Evolutionary conservation across 2,329 filamentous ascomycete genomes (phyloP).

Genomic region (Biscogniauxia marginata): DNA sequence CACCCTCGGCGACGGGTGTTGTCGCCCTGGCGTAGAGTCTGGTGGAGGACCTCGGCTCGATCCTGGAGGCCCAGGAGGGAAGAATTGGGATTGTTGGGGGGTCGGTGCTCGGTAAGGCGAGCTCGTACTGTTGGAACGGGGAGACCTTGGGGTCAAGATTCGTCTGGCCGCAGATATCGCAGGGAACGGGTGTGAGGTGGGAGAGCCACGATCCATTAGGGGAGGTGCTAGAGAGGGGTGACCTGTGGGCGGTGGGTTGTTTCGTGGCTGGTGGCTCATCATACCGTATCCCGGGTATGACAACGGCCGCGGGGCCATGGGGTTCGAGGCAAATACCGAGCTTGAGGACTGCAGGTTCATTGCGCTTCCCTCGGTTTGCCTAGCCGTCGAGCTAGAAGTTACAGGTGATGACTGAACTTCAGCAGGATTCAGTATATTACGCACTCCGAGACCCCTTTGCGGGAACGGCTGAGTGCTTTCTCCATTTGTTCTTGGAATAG

Average conservation of each 20-base stretch:
- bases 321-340: constrained; percentile 24
- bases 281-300: constrained; percentile 22
- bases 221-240: constrained; percentile 26
- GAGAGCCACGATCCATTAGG: constrained; percentile 32
- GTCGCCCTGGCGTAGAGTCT: constrained; percentile 19
- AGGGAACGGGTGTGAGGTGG: constrained; percentile 30
- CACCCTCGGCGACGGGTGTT: constrained; percentile 19
- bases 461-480: constrained; percentile 31
- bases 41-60: constrained; percentile 15
- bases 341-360: constrained; percentile 15
- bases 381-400: constrained; percentile 18
- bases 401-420: constrained; percentile 29
- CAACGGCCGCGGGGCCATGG: constrained; percentile 22
- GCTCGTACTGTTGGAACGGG: constrained; percentile 50
- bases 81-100: constrained; percentile 29
- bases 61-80: constrained; percentile 15
- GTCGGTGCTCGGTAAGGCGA: constrained; percentile 31
- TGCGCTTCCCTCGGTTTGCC: constrained; percentile 15
- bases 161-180: constrained; percentile 40
- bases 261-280: constrained; percentile 20
- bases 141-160: constrained; percentile 59
- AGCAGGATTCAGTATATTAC: constrained; percentile 45
- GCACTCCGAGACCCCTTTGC: constrained; percentile 40
- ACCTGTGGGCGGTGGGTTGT: constrained; percentile 20
- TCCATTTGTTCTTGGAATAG: constrained; percentile 28